Conservation (phyloP, 2,329 filamentous ascomycete species). For the Diaporthe citri region DNA sequence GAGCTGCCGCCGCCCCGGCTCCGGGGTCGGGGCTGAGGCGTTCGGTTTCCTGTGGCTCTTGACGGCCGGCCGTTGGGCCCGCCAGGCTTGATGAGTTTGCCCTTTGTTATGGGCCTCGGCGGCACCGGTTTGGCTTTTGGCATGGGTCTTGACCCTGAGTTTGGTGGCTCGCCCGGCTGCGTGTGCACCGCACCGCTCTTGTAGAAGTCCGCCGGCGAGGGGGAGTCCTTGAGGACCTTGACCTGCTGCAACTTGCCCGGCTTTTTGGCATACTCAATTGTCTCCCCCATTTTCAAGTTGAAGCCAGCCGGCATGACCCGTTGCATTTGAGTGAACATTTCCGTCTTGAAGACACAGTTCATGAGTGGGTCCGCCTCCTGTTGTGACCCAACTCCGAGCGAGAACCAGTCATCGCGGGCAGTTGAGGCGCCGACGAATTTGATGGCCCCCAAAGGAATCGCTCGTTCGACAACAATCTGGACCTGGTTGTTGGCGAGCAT, state of each 20-base stretch:
- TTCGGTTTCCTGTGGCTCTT: slow-evolving; percentile 69
- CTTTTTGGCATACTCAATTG: slow-evolving; percentile 97
- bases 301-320: slow-evolving; percentile 83
- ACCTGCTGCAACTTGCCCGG: slow-evolving; percentile 90
- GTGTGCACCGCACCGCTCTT: slow-evolving; percentile 95
- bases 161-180: slow-evolving; percentile 83
- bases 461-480: slow-evolving; percentile 83
- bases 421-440: slow-evolving; percentile 87
- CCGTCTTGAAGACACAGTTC: slow-evolving; percentile 95
- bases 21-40: slow-evolving; percentile 59
- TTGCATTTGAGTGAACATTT: slow-evolving; percentile 93
- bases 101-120: slow-evolving; percentile 90
- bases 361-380: slow-evolving; percentile 95
- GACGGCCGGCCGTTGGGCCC: slow-evolving; percentile 87
- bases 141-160: slow-evolving; percentile 84
- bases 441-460: slow-evolving; percentile 86
- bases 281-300: slow-evolving; percentile 84
- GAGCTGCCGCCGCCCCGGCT: slow-evolving; percentile 44
- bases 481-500: slow-evolving; percentile 84
- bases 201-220: slow-evolving; percentile 83
- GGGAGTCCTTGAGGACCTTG: slow-evolving; percentile 91
- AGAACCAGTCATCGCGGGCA: slow-evolving; percentile 96
- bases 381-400: slow-evolving; percentile 87
- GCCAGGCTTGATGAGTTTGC: slow-evolving; percentile 91
- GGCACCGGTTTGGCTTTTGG: slow-evolving; percentile 89